Evolutionary conservation across 768 basidiomycete species (phyloP).

Genomic region (Psilocybe subaeruginosa): DNA sequence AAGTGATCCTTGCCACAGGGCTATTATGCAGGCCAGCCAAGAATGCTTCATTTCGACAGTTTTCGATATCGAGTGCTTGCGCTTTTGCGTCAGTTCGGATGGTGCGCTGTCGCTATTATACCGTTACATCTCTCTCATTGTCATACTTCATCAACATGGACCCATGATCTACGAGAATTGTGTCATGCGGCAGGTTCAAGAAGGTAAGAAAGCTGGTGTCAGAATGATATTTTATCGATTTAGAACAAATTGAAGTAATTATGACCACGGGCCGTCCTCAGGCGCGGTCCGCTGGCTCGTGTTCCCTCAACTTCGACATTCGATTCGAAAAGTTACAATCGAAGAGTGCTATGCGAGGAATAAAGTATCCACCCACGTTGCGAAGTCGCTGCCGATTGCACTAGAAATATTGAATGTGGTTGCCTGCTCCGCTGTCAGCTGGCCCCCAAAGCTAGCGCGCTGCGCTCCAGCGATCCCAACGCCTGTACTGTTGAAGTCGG

Average conservation of each 20-base stretch:
- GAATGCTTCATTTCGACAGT: background rate
- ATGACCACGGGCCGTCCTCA: background rate
- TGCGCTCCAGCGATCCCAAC: constrained; percentile 34
- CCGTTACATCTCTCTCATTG: background rate
- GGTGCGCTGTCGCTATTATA: background rate
- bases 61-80: background rate
- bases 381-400: constrained; percentile 48
- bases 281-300: constrained; percentile 3
- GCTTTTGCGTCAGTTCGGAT: background rate
- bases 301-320: too few species aligned
- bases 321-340: background rate
- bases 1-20: background rate
- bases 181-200: background rate
- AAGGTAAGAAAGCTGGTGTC: background rate
- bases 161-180: background rate
- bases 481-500: constrained; percentile 48
- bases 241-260: background rate
- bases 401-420: constrained; percentile 43
- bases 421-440: constrained; percentile 39
- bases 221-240: background rate
- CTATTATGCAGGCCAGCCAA: background rate
- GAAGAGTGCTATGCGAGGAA: constrained; percentile 26
- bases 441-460: constrained; percentile 43
- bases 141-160: background rate
- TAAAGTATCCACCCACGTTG: constrained; percentile 45